Conservation (phyloP, 2,329 filamentous ascomycete genomes). For the Xylariaceae sp. region DNA sequence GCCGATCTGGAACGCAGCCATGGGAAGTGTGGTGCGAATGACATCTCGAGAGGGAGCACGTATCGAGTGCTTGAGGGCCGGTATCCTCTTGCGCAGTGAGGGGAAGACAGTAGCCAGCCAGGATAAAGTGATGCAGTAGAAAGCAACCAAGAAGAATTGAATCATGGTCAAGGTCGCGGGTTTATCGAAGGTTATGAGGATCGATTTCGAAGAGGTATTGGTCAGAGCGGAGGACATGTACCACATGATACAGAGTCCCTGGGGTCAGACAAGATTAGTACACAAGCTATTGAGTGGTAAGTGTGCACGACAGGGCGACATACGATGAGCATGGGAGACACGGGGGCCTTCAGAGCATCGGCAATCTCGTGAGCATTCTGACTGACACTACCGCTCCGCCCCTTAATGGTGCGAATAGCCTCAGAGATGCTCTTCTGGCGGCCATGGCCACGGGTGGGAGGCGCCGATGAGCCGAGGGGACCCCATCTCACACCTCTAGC, state of each 20-base stretch:
- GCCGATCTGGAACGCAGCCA: conserved; percentile 88
- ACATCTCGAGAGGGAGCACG: conserved; percentile 77
- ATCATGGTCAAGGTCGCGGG: conserved; percentile 88
- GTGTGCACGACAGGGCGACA: conserved; percentile 28
- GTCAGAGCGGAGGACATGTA: conserved; percentile 94
- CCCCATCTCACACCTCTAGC: conserved; percentile 31
- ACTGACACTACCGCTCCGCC: conserved; percentile 78
- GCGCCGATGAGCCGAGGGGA: conserved; percentile 25
- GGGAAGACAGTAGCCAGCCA: conserved; percentile 74
- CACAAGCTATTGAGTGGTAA: no score
- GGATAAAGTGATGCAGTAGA: conserved; percentile 79
- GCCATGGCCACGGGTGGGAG: conserved; percentile 26
- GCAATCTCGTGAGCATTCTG: conserved; percentile 93
- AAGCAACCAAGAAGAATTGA: conserved; percentile 90
- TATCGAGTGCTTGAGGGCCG: conserved; percentile 81
- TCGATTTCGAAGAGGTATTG: conserved; percentile 97
- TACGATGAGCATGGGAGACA: conserved; percentile 88
- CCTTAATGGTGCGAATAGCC: conserved; percentile 79
- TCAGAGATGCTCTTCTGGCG: conserved; percentile 86
- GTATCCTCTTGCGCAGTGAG: conserved; percentile 65
- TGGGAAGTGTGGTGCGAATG: conserved; percentile 81
- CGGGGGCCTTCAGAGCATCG: conserved; percentile 82
- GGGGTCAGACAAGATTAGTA: conserved; percentile 13
- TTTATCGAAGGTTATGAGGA: conserved; percentile 85
- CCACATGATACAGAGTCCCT: conserved; percentile 87